A percentile compares a stretch with the other conserved stretches of the same genome.
phyloP scores from a whole-genome alignment of 441 rosid genomes.

The Adansonia gregorii region DNA sequence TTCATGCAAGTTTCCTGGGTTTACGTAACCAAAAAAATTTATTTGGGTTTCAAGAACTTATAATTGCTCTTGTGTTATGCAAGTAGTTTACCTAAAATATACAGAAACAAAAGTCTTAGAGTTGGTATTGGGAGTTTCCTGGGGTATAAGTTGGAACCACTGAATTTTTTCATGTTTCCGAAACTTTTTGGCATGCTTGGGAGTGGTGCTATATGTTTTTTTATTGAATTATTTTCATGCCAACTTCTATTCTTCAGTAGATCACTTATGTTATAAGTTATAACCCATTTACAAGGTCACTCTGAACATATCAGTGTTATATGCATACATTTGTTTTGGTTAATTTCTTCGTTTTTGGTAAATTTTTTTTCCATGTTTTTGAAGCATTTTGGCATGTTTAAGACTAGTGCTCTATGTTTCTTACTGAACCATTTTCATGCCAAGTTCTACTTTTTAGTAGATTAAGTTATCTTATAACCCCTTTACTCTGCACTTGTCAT shows the following conservation, averaged over 20 bases:
- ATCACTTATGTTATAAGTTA: background rate
- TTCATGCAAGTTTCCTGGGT: slow-evolving; percentile 11
- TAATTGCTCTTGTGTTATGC: background rate
- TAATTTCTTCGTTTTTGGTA: background rate
- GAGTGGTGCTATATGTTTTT: background rate
- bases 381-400: background rate
- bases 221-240: background rate
- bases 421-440: slow-evolving; percentile 3
- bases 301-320: background rate
- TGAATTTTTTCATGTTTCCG: slow-evolving; percentile 4
- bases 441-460: slow-evolving; percentile 7
- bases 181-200: slow-evolving; percentile 9
- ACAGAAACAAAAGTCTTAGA: background rate
- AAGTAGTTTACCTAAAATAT: background rate
- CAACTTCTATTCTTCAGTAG: slow-evolving; percentile 1
- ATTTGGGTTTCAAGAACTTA: slow-evolving; percentile 1
- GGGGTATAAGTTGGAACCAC: slow-evolving; percentile 3
- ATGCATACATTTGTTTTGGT: background rate
- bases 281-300: background rate
- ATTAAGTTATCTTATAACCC: background rate
- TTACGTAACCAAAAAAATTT: slow-evolving; percentile 3
- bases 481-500: slow-evolving; percentile 3
- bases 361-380: slow-evolving; percentile 20
- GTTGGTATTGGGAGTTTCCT: slow-evolving; percentile 12
- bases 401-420: background rate